Evolutionary conservation across 2,329 filamentous ascomycete species (phyloP), one percentile per base, ranked within the genome.

Genomic region (Cryphonectria radicalis): DNA sequence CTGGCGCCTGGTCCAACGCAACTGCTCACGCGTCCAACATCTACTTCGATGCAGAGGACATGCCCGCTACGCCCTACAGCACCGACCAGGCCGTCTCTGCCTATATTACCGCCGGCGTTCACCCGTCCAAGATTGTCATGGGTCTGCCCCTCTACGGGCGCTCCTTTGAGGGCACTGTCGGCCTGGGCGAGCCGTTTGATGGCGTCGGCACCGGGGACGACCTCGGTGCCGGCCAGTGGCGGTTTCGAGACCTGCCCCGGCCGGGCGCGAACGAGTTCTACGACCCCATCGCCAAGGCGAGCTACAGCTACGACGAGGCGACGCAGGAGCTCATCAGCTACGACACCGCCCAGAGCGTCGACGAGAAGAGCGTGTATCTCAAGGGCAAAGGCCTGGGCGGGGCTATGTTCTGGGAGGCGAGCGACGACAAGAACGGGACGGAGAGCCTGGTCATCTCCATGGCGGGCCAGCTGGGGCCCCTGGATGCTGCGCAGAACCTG

Each of bases 401-500:
- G 17, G 90, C 88, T 0, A 93, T 96, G 84, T 97, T 92, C 87
- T 97, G 93, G 93, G 93, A 97, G 80, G 91, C 89, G 13, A 92
- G 89, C 74, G 90, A 89, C 17, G 93, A 97, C 76, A 82, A 80
- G 74, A 75, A 73, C 0, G 86, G 83, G 43, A 77, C 76, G 0
- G 73, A 76, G 28, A 94, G 91, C 76, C 81, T 96, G 73, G 88
- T 93, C 28, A 79, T 81, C 25, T 85, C 85, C 10, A 77, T 88
- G 73, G 84, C 85, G 3, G 80, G 80, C 55, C 78, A 76, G 4
- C 79, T 91, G 73, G 84, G 84, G 7, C 78, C 78, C 2, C 78
- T 91, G 14, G 89, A 91, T 35, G 75, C 77, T 62, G 81, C 79
- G 14, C 73, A 77, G 43, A 92, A 92, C 74, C 79, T 87, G 77